phyloP scores from a whole-genome alignment of 495 filamentous ascomycete species.

The Aspergillus avenaceus region DNA sequence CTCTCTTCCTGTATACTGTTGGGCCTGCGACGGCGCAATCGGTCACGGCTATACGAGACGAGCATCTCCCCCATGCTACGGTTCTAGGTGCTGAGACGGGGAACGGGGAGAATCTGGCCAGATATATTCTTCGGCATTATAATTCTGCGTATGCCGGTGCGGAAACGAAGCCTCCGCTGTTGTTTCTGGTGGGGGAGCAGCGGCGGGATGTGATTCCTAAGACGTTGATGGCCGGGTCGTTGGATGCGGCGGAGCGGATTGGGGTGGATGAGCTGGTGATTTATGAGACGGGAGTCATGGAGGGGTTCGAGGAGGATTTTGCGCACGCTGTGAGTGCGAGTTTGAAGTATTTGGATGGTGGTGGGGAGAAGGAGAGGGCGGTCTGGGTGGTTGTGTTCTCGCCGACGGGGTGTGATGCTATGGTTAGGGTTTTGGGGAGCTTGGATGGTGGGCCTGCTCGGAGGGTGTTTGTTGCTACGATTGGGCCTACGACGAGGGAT shows the following conservation, averaged over 20 bases:
- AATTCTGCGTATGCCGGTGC: slow-evolving; percentile 22
- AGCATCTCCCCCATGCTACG: slow-evolving; percentile 41
- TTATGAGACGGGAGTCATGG: slow-evolving; percentile 81
- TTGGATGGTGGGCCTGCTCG: slow-evolving; percentile 13
- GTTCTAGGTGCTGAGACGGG: slow-evolving; percentile 75
- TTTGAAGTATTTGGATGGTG: not conserved
- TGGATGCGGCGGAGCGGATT: slow-evolving; percentile 44
- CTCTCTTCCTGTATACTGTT: slow-evolving; percentile 76
- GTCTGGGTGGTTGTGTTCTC: slow-evolving; percentile 95
- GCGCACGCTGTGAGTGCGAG: slow-evolving; percentile 24
- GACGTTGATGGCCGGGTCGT: slow-evolving; percentile 54
- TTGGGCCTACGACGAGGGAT: slow-evolving; percentile 89
- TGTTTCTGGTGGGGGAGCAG: slow-evolving; percentile 87
- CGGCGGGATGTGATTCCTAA: slow-evolving; percentile 83
- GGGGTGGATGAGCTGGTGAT: slow-evolving; percentile 72
- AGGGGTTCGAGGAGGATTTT: slow-evolving; percentile 67
- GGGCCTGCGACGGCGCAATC: slow-evolving; percentile 84
- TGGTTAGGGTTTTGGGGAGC: slow-evolving; percentile 58
- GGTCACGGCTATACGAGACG: slow-evolving; percentile 52
- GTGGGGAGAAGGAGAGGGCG: slow-evolving; percentile 18
- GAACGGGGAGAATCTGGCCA: slow-evolving; percentile 72
- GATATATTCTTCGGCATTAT: slow-evolving; percentile 74
- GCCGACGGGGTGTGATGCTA: slow-evolving; percentile 78
- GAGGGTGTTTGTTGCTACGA: slow-evolving; percentile 68
- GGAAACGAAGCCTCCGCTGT: slow-evolving; percentile 52